Percentiles rank a stretch among this genome's conserved stretches.
These are phyloP conservation scores for Moniliella sp. DNA, from an alignment of 1,284 basidiomycete genomes.

Conservation along the genomic window DNA sequence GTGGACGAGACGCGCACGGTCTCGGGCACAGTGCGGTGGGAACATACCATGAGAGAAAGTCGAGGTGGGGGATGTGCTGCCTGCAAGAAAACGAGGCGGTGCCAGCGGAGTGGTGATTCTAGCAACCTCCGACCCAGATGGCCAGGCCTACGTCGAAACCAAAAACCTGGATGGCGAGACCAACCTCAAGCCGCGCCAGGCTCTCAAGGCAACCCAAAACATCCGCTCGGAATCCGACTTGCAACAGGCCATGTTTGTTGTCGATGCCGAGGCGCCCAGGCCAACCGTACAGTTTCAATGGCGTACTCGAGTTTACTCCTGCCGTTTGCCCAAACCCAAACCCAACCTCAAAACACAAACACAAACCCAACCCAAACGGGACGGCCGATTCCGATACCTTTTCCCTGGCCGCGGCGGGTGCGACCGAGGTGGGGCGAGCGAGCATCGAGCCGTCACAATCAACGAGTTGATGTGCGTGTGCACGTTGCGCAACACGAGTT, in stretches of 20 bases:
- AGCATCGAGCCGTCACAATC: constrained; percentile 46
- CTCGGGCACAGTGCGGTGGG: constrained; percentile 61
- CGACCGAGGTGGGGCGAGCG: no score
- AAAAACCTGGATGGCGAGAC: constrained; percentile 94
- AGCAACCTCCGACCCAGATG: constrained; percentile 40
- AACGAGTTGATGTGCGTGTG: constrained; percentile 83
- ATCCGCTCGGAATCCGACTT: constrained; percentile 74
- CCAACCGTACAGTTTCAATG: constrained; percentile 74
- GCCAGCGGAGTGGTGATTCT: constrained; percentile 82
- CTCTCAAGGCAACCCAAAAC: constrained; percentile 52
- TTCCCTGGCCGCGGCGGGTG: no score
- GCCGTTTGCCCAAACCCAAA: no score
- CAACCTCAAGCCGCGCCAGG: constrained; percentile 67
- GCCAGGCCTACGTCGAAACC: constrained; percentile 38
- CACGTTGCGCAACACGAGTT: constrained; percentile 70
- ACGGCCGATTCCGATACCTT: no score
- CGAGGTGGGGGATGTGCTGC: constrained; percentile 82
- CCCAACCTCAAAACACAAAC: no score
- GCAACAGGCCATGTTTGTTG: constrained; percentile 59
- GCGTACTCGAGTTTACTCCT: constrained; percentile 60
- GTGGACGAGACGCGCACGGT: constrained; percentile 52
- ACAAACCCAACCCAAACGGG: no score
- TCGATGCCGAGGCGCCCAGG: constrained; percentile 86
- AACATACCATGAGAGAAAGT: constrained; percentile 95
- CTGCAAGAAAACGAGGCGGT: constrained; percentile 87